A percentile compares a stretch with the other conserved stretches of the same genome.
phyloP scores from a whole-genome alignment of 495 filamentous ascomycete genomes.

The Thozetella sp. region DNA sequence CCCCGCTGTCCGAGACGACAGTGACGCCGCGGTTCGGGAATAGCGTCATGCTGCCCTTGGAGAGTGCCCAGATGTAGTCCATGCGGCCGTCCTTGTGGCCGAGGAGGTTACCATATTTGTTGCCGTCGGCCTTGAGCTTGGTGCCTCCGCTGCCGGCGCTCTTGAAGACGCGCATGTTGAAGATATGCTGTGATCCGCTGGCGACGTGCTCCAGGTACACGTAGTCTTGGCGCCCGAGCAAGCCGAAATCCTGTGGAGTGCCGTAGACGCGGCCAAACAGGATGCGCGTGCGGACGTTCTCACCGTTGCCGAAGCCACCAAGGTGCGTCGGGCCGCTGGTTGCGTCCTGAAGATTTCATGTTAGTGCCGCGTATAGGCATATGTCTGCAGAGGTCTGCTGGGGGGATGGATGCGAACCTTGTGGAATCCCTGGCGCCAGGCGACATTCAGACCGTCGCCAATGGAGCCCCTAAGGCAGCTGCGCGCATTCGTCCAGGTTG shows the following conservation, averaged over 20 bases:
- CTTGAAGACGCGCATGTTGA: constrained; percentile 11
- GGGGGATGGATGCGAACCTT: not conserved
- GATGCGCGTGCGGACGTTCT: not conserved
- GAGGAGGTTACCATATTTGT: not conserved
- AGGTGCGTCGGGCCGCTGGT: not conserved
- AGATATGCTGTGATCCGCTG: not conserved
- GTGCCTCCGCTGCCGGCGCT: constrained; percentile 13
- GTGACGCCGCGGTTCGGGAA: not conserved
- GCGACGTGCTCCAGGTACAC: not conserved
- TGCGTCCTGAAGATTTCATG: not conserved
- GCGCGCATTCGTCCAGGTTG: constrained; percentile 26
- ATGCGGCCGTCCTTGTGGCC: constrained; percentile 32
- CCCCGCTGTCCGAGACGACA: constrained; percentile 7
- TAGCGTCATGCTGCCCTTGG: constrained; percentile 11
- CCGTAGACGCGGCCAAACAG: not conserved
- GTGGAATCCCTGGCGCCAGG: constrained; percentile 1
- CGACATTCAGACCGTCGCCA: constrained; percentile 6
- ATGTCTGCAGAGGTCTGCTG: not conserved
- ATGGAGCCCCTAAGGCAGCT: constrained; percentile 11
- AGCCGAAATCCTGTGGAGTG: not conserved
- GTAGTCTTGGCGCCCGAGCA: constrained; percentile 5
- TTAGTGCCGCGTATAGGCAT: no score
- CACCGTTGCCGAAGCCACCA: not conserved
- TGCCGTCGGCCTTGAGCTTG: constrained; percentile 16
- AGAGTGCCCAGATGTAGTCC: constrained; percentile 39